Evolutionary conservation across 1,284 basidiomycete species (phyloP).

Genomic region (Leccinum variabile): DNA sequence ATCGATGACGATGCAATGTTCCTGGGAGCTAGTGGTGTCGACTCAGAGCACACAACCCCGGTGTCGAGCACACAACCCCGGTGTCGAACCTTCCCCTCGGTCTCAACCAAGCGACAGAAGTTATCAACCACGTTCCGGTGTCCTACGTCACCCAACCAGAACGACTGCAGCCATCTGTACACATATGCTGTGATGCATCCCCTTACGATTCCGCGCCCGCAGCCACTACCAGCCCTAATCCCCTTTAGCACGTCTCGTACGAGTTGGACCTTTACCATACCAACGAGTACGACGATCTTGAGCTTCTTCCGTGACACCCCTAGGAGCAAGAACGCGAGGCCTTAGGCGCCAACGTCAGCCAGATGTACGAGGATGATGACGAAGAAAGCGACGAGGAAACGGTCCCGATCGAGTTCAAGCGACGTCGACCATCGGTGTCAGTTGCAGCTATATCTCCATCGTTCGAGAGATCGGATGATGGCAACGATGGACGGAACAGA

Average conservation of each 20-base stretch:
- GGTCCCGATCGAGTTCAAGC: constrained; percentile 39
- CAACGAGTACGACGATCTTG: constrained; percentile 34
- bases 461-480: constrained; percentile 8
- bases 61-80: constrained; percentile 42
- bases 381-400: constrained; percentile 38
- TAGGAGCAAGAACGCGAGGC: constrained; percentile 25
- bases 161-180: constrained; percentile 26
- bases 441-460: constrained; percentile 32
- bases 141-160: constrained; percentile 32
- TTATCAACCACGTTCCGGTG: constrained; percentile 24
- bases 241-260: constrained; percentile 40
- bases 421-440: constrained; percentile 38
- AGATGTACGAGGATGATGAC: constrained; percentile 36
- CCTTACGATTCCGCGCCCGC: constrained; percentile 29
- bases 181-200: constrained; percentile 27
- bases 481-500: constrained; percentile 8
- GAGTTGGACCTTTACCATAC: constrained; percentile 31
- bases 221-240: constrained; percentile 43
- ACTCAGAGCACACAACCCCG: too few species aligned
- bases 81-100: constrained; percentile 40
- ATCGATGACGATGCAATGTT: constrained; percentile 47
- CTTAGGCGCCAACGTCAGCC: constrained; percentile 33
- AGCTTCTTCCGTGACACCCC: constrained; percentile 37
- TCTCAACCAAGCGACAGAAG: constrained; percentile 34
- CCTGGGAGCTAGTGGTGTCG: constrained; percentile 50